Base-by-base conservation (phyloP, 2,329 filamentous ascomycete genomes). In the Penicillium sp. region DNA sequence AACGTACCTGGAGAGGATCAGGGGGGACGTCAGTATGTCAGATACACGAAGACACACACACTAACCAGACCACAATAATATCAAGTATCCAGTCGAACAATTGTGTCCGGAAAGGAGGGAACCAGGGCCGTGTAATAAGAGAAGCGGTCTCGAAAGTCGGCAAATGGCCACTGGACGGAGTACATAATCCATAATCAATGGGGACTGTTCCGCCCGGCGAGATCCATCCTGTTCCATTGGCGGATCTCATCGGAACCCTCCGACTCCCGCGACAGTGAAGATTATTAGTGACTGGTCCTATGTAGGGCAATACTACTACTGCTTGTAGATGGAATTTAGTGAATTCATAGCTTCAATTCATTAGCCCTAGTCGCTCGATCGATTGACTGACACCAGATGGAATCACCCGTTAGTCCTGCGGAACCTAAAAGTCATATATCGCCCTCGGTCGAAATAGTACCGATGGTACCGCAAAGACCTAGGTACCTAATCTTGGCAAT, bases 231-330 rank as follows among this genome's bases (percentile, higher is more conserved):
- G 47, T 45, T 53, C 60, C 49, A 63, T 60, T 60, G 55, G 60
- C 54, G 41, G 62, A 58, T 17, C 38, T 37, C 54, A 38, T 67
- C 65, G 65, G 65, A 61, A 63, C 53, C 60, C 60, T 54, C 64
- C 62, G 64, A 64, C 53, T n/a, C 31, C 49, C 25, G 22, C 22
- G 22, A 22, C 22, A 22, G 22, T 0, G 22, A 22, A 22, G 22
- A 22, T 22, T 22, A 22, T 22, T 22, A 22, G 22, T 22, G 3
- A 22, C 22, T 22, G 12, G 12, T 22, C 8, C 12, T 45, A 10
- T 17, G 2, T 17, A 8, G 17, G 25, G 17, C 12, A 28, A 28
- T 28, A 10, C n/a, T n/a, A 42, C 15, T 42, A 22, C 42, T 31
- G 31, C 31, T 31, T 31, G 31, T 0, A 41, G 14, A 11, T 11